Conservation (phyloP, 805 yeast species). For the Wickerhamomyces hampshirensis region DNA sequence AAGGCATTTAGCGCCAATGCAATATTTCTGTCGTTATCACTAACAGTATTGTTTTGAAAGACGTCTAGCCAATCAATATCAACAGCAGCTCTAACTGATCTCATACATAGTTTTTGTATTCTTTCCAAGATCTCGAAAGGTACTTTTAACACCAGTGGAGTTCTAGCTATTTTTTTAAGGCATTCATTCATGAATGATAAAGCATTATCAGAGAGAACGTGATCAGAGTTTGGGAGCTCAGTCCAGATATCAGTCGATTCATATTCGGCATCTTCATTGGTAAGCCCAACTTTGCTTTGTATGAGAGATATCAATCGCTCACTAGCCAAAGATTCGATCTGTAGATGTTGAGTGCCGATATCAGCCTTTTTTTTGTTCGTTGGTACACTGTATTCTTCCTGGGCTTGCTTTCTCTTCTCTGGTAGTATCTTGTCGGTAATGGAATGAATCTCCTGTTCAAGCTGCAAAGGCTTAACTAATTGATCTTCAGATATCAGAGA, state of each 20-base stretch:
- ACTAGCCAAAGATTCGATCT: conserved; percentile 12
- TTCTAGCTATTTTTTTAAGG: conserved; percentile 17
- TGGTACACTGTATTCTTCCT: background rate
- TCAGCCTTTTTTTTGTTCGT: conserved; percentile 18
- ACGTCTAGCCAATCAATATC: conserved; percentile 20
- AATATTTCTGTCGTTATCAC: conserved; percentile 3
- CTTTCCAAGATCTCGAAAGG: conserved; percentile 27
- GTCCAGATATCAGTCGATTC: conserved; percentile 23
- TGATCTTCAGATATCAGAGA: conserved; percentile 2
- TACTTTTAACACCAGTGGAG: conserved; percentile 8
- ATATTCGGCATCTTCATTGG: conserved; percentile 25
- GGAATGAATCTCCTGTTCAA: background rate
- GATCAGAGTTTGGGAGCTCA: conserved; percentile 19
- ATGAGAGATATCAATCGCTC: conserved; percentile 9
- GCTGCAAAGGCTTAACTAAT: background rate
- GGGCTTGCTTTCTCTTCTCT: background rate
- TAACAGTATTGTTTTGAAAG: too few species aligned
- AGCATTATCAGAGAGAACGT: conserved; percentile 16
- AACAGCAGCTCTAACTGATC: conserved; percentile 23
- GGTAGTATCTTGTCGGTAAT: background rate
- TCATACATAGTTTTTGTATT: conserved; percentile 28
- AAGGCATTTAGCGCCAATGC: conserved; percentile 10
- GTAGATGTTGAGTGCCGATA: conserved; percentile 12
- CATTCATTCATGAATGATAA: conserved; percentile 20
- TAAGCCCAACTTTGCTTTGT: conserved; percentile 13